Conservation (phyloP, 2,329 filamentous ascomycete species). For the Paecilomyces dactylethromorphus region DNA sequence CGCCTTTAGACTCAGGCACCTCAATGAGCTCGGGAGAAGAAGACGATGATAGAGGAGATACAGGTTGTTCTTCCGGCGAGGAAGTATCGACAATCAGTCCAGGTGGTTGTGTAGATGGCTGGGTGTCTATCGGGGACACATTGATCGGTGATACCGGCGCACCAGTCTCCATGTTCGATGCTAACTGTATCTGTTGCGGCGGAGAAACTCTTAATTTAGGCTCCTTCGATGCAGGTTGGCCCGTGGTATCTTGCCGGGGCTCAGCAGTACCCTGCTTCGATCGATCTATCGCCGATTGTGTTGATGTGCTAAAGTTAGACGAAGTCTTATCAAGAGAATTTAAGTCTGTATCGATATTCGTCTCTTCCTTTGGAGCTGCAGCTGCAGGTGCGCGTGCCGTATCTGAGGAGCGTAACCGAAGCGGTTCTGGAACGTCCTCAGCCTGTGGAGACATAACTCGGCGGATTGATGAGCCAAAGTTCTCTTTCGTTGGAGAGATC, state of each 20-base stretch:
- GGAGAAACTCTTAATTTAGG: constrained; percentile 1
- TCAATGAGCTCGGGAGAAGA: constrained; percentile 39
- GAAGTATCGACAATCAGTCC: constrained; percentile 65
- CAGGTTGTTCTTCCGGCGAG: constrained; percentile 58
- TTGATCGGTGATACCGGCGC: constrained; percentile 64
- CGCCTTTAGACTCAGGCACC: constrained; percentile 19
- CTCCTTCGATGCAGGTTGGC: constrained; percentile 16
- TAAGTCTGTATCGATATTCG: background rate
- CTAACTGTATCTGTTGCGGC: constrained; percentile 14
- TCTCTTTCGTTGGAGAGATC: constrained; percentile 12
- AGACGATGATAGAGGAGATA: constrained; percentile 56
- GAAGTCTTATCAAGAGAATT: constrained; percentile 5
- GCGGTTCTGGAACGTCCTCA: constrained; percentile 14
- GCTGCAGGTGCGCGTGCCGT: constrained; percentile 10
- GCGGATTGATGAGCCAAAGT: constrained; percentile 26
- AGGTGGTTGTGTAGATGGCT: constrained; percentile 45
- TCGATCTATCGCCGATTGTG: background rate
- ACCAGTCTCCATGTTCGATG: constrained; percentile 22
- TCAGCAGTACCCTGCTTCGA: background rate
- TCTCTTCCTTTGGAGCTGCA: constrained; percentile 11
- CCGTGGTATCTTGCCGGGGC: background rate
- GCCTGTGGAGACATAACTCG: constrained; percentile 26
- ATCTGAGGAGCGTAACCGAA: constrained; percentile 13
- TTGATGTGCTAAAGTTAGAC: background rate
- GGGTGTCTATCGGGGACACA: constrained; percentile 51